Evolutionary conservation across 116 monocot genomes (phyloP), one percentile per base, ranked within the genome.

Genomic region (Posidonia oceanica): DNA sequence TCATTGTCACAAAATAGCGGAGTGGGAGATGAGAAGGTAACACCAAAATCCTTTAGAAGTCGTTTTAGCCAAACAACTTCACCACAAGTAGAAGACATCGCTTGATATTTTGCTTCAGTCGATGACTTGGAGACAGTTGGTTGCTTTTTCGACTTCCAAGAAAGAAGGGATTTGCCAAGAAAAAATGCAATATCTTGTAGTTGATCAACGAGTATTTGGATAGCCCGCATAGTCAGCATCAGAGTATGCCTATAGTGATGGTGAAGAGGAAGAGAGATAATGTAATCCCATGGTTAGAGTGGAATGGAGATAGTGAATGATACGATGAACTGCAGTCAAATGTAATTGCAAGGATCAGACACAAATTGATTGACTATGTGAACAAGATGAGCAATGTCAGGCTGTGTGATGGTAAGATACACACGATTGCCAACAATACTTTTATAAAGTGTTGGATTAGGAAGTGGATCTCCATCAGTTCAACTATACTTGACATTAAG

Each of bases 241-340:
- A 48, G 61, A 72, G 18, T 42, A 72, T 3, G 20, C 2, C 20
- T 12, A 6, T 16, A 72, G 61, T n/a, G 60, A 0, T 18, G 23
- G 18, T 12, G 40, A 12, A 42, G 72, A 60, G 18, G 36, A 22
- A 20, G 42, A n/a, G 48, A 52, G 14, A 21, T 72, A 72, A 48
- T 41, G 61, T 62, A 72, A 36, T 12, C 61, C 61, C 61, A 60
- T 39, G 51, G 41, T 62, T 51, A 20, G 41, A 61, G 72, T 72
- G 14, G 38, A 48, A 7, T 29, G 59, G 13, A 72, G 72, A 23
- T 72, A 72, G n/a, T 39, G 8, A 72, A 72, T 60, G 44, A 61
- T 72, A 22, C 5, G 59, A 44, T 61, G 61, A 48, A 62, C 61
- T 41, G 3, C 60, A 42, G 18, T 61, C 52, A 72, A 72, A 36